Evolutionary conservation across 805 yeast genomes (phyloP), one percentile per base, ranked within the genome.

Genomic region (Metschnikowia gelsemii): DNA sequence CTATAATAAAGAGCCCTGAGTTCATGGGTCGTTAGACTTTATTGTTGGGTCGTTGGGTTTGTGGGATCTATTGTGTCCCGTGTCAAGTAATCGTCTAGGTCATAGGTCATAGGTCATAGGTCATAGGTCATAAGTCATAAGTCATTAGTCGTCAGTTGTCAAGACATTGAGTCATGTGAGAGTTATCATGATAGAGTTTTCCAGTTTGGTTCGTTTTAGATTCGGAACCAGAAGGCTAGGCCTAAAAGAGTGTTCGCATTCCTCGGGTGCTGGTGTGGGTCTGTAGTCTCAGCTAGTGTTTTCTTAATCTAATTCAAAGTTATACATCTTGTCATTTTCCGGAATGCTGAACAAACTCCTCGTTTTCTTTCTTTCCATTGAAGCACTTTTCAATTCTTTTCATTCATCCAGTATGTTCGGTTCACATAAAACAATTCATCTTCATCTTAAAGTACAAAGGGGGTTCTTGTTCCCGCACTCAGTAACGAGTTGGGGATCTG

Each of bases 401-500:
- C n/a, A n/a, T 21, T 32, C 3, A 16, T 29, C 20, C 32, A n/a
- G 8, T 29, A 13, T 14, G 13, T 29, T 29, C 20, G 11, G 8
- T 29, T 17, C 30, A 27, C 14, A 27, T n/a, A 27, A 27, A 27
- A 12, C 27, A 32, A n/a, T 5, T 33, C 37, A 23, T 9, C n/a
- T 18, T 19, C 14, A 9, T 16, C 9, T 13, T 9, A 17, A 30
- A 14, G 25, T 12, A 11, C 14, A 8, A 18, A 19, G 30, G 16
- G 30, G 14, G 13, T 8, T n/a, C 16, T 27, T 11, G 8, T 9
- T 13, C 4, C 2, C 4, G 18, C 36, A 35, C 47, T 67, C 68
- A 79, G 64, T 79, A 82, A 70, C 87, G 80, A 50, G 84, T 75
- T 66, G 89, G 88, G 46, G 89, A 82, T 77, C 88, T 82, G 61